Evolutionary conservation across 2,329 filamentous ascomycete species (phyloP).

Genomic region (Kalmusia sp.): DNA sequence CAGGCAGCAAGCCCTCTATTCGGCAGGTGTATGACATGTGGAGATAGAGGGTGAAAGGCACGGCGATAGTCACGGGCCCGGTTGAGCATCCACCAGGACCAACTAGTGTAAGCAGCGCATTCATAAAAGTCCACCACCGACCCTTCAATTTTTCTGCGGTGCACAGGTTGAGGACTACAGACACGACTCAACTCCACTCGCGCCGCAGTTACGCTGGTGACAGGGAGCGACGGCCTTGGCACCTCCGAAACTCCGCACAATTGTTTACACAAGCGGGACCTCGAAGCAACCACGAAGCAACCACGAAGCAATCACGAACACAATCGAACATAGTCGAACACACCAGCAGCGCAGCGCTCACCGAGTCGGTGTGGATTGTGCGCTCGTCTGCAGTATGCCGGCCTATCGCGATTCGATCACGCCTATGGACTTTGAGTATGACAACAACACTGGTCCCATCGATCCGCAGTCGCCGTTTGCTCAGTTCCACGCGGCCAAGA

Average conservation of each 20-base stretch:
- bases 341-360: neutral
- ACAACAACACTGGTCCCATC: constrained; percentile 54
- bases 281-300: neutral
- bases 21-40: neutral
- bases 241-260: neutral
- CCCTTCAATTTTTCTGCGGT: neutral
- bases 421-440: constrained; percentile 63
- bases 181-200: neutral
- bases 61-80: neutral
- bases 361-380: too few relatives aligned
- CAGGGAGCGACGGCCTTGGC: too few relatives aligned
- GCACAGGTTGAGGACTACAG: neutral
- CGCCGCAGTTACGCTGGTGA: too few relatives aligned
- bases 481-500: constrained; percentile 43
- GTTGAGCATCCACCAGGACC: neutral
- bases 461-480: constrained; percentile 58
- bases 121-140: too few relatives aligned
- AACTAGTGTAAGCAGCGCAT: neutral
- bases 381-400: constrained; percentile 1
- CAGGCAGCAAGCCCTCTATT: neutral
- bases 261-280: constrained; percentile 1
- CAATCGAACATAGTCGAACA: neutral
- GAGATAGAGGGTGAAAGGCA: constrained; percentile 1
- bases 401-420: constrained; percentile 47
- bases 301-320: neutral